Percentiles rank a stretch among this genome's conserved stretches.
These are phyloP conservation scores for Caryopteris hybrid DNA, from an alignment of 305 asterid genomes.

Conservation along the genomic window DNA sequence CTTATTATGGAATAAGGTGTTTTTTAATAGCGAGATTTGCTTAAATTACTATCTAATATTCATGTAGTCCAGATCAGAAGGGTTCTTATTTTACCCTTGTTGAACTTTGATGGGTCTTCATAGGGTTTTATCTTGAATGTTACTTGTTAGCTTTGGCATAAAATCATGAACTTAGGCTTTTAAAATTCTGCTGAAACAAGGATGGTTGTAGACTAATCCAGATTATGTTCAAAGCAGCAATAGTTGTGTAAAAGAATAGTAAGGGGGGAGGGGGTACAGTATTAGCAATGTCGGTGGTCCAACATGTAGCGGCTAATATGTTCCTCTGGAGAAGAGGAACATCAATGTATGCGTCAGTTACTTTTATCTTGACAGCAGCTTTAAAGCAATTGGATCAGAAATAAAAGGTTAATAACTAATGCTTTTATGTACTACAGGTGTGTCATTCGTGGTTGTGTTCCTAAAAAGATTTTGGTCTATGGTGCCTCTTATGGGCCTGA, in stretches of 20 bases:
- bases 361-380: background rate
- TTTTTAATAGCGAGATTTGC: background rate
- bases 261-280: background rate
- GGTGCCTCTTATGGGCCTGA: conserved; percentile 97
- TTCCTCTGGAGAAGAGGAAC: background rate
- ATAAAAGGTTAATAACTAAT: conserved; percentile 12
- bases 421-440: conserved; percentile 51
- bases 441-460: conserved; percentile 98
- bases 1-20: background rate
- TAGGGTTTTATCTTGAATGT: background rate
- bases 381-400: background rate
- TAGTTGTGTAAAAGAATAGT: background rate
- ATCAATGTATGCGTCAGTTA: background rate
- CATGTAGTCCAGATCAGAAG: background rate
- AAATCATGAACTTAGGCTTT: background rate
- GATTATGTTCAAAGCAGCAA: background rate
- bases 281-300: background rate
- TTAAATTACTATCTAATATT: background rate
- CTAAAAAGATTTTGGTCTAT: conserved; percentile 96
- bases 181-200: background rate
- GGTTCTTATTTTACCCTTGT: background rate
- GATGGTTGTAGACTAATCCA: background rate
- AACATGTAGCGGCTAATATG: background rate
- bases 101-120: background rate
- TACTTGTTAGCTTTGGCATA: background rate